Evolutionary conservation across 1,139 yeast species (phyloP).

Genomic region (Kodamaea derodonti): DNA sequence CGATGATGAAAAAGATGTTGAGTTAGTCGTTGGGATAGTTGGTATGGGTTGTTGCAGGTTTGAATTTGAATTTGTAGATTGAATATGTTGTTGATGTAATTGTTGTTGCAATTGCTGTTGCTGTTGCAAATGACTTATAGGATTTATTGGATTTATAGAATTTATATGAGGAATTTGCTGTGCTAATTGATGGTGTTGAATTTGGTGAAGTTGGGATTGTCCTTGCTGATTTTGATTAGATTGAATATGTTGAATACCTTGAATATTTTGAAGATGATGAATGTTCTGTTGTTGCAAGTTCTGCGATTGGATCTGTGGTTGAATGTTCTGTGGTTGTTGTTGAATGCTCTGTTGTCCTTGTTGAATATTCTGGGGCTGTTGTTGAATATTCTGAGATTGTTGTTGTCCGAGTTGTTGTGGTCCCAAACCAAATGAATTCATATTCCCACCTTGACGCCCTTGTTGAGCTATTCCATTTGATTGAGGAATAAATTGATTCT

Average conservation of each 20-base stretch:
- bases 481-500: conserved; percentile 4
- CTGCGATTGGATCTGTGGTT: conserved; percentile 3
- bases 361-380: conserved; percentile 2
- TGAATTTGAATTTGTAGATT: conserved; percentile 1
- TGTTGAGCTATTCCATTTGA: conserved; percentile 1
- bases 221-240: not conserved
- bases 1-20: conserved; percentile 4
- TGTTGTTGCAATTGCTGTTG: conserved; percentile 10
- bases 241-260: not conserved
- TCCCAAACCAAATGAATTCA: conserved; percentile 1
- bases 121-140: conserved; percentile 8
- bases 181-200: conserved; percentile 6
- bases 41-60: conserved; percentile 5
- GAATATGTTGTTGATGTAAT: conserved; percentile 6
- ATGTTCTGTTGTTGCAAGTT: conserved; percentile 3
- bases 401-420: conserved; percentile 1
- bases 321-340: conserved; percentile 3
- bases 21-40: conserved; percentile 5
- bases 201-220: conserved; percentile 5
- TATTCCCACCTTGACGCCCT: conserved; percentile 1
- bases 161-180: conserved; percentile 1
- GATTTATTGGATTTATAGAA: not conserved
- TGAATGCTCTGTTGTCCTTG: conserved; percentile 3
- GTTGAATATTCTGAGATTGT: conserved; percentile 7
- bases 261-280: conserved; percentile 3